Evolutionary conservation across 331 rosid genomes (phyloP), one percentile per base, ranked within the genome.

Genomic region (Spiraea crenata): DNA sequence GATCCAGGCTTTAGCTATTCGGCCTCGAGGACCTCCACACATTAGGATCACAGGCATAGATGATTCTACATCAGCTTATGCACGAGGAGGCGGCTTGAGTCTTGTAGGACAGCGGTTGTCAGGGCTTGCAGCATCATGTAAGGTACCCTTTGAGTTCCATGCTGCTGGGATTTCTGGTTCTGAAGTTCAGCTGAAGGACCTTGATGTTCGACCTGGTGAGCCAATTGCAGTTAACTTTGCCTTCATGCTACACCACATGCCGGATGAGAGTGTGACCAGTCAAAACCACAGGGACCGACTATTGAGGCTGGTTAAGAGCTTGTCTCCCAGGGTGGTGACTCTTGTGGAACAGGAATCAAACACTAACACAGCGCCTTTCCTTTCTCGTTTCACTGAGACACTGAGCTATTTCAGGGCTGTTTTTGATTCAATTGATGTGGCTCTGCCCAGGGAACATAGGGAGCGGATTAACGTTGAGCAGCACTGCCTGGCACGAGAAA

Each of bases 151-250:
- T 69, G 90, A 90, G 78, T 92, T 92, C 79, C 82, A 76, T 72
- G 85, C 88, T 73, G 48, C 81, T 58, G 84, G 54, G 51, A 65
- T 79, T 74, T 17, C 65, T 77, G 87, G 71, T 62, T 39, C 84
- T 50, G 88, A 86, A 79, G 77, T 89, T 50, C 76, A 82, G 69
- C 79, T 81, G 19, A 80, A 82, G 74, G 87, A 92, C 80, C 82
- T 92, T 57, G 80, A 78, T 41, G 69, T 92, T 67, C 83, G 72
- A 64, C 80, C 80, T 0, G 85, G 89, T 7, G 96, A 88, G 83
- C 88, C 95, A n/a, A 65, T 88, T 76, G 96, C 89, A 10, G 96
- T 88, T 74, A 92, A 88, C 75, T 92, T 92, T 40, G 90, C 95
- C 66, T 69, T 86, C 69, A 75, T 78, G 79, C 82, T 92, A 70